Conservation (phyloP, 176 grass and related monocot species). For the Musa troglodytarum region DNA sequence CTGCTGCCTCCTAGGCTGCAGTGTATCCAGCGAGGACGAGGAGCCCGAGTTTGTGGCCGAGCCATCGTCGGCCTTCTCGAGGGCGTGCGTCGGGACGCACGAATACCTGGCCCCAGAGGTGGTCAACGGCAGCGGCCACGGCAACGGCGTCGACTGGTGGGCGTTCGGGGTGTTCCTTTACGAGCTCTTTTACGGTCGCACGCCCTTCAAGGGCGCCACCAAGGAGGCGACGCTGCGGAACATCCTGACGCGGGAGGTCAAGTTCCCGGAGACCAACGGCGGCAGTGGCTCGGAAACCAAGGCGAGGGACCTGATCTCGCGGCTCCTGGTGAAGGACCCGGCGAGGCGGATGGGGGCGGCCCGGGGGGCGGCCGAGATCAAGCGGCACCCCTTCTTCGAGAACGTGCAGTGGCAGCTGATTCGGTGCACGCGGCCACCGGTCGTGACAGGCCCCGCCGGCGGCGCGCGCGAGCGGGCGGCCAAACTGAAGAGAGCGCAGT, state of each 20-base stretch:
- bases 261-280: conserved; percentile 1
- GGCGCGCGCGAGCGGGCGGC: not conserved
- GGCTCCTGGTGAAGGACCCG: not conserved
- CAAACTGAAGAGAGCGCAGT: not conserved
- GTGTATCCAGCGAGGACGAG: not conserved
- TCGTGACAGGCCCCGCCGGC: not conserved
- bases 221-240: conserved; percentile 6
- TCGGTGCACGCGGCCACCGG: not conserved
- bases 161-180: conserved; percentile 20
- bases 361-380: conserved; percentile 4
- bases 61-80: not conserved
- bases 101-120: conserved; percentile 15
- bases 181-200: conserved; percentile 8
- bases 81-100: conserved; percentile 10
- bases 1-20: not conserved
- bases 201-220: conserved; percentile 3
- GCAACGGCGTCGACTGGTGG: conserved; percentile 19
- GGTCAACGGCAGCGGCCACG: not conserved
- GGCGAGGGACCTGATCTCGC: conserved; percentile 3
- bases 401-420: not conserved
- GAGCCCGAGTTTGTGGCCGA: conserved; percentile 3
- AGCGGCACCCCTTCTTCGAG: conserved; percentile 9
- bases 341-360: not conserved
- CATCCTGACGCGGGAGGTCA: not conserved
- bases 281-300: not conserved